Conservation (phyloP, 2,329 filamentous ascomycete species). For the Aspergillus pseudoglaucus region DNA sequence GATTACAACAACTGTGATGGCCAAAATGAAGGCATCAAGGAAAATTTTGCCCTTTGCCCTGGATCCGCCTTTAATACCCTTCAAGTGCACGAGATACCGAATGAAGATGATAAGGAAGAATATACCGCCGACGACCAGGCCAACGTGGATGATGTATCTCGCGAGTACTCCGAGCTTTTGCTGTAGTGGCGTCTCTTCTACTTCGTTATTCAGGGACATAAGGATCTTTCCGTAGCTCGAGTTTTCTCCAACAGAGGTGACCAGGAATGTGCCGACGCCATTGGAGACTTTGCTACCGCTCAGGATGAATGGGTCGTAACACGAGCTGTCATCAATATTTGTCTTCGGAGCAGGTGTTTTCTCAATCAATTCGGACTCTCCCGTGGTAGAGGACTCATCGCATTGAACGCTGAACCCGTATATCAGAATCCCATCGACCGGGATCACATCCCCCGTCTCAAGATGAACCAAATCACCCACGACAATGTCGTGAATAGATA, state of each 20-base stretch:
- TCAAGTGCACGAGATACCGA: conserved; percentile 63
- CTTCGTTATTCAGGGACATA: conserved; percentile 69
- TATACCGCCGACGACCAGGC: conserved; percentile 63
- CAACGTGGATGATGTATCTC: conserved; percentile 72
- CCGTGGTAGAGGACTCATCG: conserved; percentile 70
- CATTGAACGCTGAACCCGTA: conserved; percentile 60
- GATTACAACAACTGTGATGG: conserved; percentile 55
- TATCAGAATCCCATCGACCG: conserved; percentile 66
- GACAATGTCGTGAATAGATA: conserved; percentile 64
- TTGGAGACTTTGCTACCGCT: conserved; percentile 72
- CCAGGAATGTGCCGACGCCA: conserved; percentile 68
- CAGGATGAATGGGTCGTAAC: conserved; percentile 70
- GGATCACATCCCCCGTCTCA: conserved; percentile 66
- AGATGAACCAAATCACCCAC: conserved; percentile 69
- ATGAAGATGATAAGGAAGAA: conserved; percentile 73
- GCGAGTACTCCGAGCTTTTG: conserved; percentile 72
- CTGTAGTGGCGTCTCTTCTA: conserved; percentile 71
- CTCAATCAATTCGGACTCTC: conserved; percentile 66
- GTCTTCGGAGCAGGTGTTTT: conserved; percentile 61
- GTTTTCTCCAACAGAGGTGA: conserved; percentile 68
- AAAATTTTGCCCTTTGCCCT: conserved; percentile 52
- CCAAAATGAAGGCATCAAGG: conserved; percentile 52
- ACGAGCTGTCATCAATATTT: conserved; percentile 55
- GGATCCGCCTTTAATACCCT: conserved; percentile 38
- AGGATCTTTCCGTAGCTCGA: conserved; percentile 71